Evolutionary conservation across 2,329 filamentous ascomycete species (phyloP), one percentile per base, ranked within the genome.

Genomic region (Fonsecaea monophora): DNA sequence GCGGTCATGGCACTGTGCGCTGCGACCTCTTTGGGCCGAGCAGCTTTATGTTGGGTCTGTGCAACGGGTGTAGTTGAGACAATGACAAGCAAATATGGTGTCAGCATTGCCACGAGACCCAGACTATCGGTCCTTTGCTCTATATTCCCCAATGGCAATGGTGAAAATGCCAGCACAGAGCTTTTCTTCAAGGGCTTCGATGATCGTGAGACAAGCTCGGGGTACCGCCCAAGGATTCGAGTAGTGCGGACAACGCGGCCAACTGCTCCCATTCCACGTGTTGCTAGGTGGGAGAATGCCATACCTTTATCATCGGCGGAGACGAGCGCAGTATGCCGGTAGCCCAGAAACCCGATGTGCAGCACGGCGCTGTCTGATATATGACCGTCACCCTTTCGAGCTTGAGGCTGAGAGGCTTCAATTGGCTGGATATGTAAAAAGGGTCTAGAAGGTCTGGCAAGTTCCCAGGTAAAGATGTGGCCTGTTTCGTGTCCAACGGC

Each of bases 231-330:
- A 5, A 99, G 81, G 68, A 99, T 94, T 67, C 96, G 87, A 2
- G 91, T 94, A 0, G 92, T 96, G 80, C 92, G 97, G 55, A 99
- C 91, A 0, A 88, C 90, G 65, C 95, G 87, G 5, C 90, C 93
- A 25, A 99, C 85, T 30, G 93, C 86, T 3, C 95, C 95, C 42
- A 96, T 90, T 1, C 95, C 96, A 73, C 96, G 86, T 9, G 92
- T 96, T 9, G 95, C 96, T 9, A 99, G 85, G 78, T 99, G 96
- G 2, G 95, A 97, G 77, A 99, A 99, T 0, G 95, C 94, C 96
- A 99, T 99, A 21, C 96, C 95, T 57, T 88, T 88, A 74, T 96
- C 92, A 78, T 99, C 94, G 2, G 95, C 95, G 3, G 95, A 99
- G 10, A 98, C 94, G 4, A 99, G 83, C 3, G 96, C 95, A 13